phyloP scores from a whole-genome alignment of 176 grass and related monocot species.

The Paspalum vaginatum region DNA sequence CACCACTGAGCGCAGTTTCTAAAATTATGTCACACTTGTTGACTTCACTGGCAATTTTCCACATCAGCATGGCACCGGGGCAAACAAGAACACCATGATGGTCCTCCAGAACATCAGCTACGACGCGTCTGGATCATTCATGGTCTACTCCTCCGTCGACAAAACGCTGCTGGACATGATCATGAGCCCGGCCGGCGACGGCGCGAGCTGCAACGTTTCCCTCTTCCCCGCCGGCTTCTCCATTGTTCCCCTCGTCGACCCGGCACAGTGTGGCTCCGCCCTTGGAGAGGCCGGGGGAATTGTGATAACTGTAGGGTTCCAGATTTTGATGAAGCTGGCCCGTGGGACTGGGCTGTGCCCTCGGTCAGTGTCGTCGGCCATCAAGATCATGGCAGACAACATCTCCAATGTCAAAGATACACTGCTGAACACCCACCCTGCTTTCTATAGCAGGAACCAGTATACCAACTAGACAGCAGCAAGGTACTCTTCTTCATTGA shows the following conservation, averaged over 20 bases:
- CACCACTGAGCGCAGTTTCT: neutral
- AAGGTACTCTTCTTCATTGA: conserved; percentile 31
- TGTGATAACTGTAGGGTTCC: conserved; percentile 59
- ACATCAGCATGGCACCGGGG: neutral
- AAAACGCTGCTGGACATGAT: conserved; percentile 28
- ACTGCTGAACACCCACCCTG: conserved; percentile 23
- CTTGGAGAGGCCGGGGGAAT: conserved; percentile 39
- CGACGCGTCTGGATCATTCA: conserved; percentile 47
- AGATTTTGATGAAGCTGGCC: conserved; percentile 54
- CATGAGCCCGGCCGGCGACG: neutral
- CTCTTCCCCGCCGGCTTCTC: conserved; percentile 55
- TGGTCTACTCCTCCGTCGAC: conserved; percentile 62
- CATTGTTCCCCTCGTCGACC: conserved; percentile 21
- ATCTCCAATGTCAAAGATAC: conserved; percentile 41
- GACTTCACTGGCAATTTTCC: neutral
- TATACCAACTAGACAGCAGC: neutral
- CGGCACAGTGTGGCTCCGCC: neutral
- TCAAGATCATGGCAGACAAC: conserved; percentile 35
- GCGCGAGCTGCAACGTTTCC: neutral
- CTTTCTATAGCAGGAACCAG: neutral
- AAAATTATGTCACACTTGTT: neutral
- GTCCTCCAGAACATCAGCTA: conserved; percentile 67
- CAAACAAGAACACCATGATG: conserved; percentile 34
- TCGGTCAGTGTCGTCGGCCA: conserved; percentile 16
- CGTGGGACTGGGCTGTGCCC: conserved; percentile 29